Evolutionary conservation across 2,329 filamentous ascomycete genomes (phyloP), one percentile per base, ranked within the genome.

Genomic region (Aureobasidium pullulans): DNA sequence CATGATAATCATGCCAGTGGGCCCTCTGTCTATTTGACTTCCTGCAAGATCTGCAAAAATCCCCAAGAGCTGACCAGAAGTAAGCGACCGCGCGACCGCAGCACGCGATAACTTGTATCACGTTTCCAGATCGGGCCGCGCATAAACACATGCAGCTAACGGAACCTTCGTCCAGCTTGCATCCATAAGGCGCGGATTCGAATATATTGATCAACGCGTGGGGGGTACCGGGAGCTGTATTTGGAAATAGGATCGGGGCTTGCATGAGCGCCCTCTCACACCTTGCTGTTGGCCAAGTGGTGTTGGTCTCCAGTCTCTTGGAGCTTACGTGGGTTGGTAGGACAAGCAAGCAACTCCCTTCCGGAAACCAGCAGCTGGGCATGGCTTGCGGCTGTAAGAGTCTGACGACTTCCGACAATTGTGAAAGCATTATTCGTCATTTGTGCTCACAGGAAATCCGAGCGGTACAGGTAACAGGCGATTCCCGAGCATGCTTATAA

Each of bases 61-160:
- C 31, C 39, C n/a, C 9, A 23, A 40, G 10, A 11, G 19, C 8
- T 11, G 9, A 32, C 34, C 19, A 34, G 13, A 19, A 7, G 28
- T 13, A 16, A 42, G 49, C 15, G 6, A 19, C 28, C 23, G 37
- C 11, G 37, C 19, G 37, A 15, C 11, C 2, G 13, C 23, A 16
- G 6, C 7, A 36, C 48, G 19, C 32, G 13, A 49, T 8, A 49
- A 40, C 6, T 15, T 16, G 10, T 53, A 15, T 42, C 29, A 42
- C 34, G 40, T 36, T 16, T 46, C 40, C 31, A 37, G 31, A 29
- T 56, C 40, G 40, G 52, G 52, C 32, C 40, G 31, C 29, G 40
- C 52, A 56, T 44, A 9, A 37, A 36, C 11, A 10, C 32, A 43
- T 56, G 50, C 50, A 54, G 50, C 50, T 54, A 54, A 34, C 50